A percentile compares a stretch with the other conserved stretches of the same genome.
These are phyloP conservation scores for Pythium folliculosum DNA, from an alignment of 352 stramenopile genomes.

Conservation along the genomic window DNA sequence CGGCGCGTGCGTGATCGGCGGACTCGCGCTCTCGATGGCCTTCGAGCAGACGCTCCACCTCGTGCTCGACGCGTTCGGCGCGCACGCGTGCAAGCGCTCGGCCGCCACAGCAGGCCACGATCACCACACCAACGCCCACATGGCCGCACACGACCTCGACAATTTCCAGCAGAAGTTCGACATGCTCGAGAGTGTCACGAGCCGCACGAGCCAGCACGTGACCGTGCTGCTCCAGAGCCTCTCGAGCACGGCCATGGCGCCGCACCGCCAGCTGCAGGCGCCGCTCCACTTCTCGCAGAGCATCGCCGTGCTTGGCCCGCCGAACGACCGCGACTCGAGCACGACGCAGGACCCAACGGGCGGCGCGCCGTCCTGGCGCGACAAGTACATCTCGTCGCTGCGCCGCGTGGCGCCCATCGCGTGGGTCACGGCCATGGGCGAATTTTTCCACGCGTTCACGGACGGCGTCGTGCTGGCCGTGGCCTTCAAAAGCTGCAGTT, in stretches of 20 bases:
- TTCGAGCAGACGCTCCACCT: slow-evolving; percentile 36
- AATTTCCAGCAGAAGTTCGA: slow-evolving; percentile 4
- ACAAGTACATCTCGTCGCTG: slow-evolving; percentile 26
- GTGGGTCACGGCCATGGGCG: slow-evolving; percentile 36
- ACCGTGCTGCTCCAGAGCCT: slow-evolving; percentile 15
- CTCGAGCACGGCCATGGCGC: not conserved
- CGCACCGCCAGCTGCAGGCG: not conserved
- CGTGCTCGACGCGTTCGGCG: slow-evolving; percentile 30
- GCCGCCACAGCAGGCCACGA: not conserved
- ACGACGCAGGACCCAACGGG: not conserved
- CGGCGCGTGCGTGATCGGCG: slow-evolving; percentile 32
- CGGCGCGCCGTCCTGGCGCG: slow-evolving; percentile 8
- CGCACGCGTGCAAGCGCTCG: not conserved
- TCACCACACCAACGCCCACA: slow-evolving; percentile 11
- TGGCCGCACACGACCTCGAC: not conserved
- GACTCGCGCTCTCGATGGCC: slow-evolving; percentile 36
- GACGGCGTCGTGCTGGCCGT: slow-evolving; percentile 38
- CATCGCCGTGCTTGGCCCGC: slow-evolving; percentile 1
- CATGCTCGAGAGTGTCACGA: slow-evolving; percentile 20
- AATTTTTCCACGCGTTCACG: slow-evolving; percentile 37
- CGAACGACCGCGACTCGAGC: slow-evolving; percentile 11
- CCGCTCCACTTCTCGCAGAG: slow-evolving; percentile 4
- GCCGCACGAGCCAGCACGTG: slow-evolving; percentile 15
- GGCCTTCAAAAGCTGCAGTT: slow-evolving; percentile 35
- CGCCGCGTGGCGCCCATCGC: slow-evolving; percentile 26